Percentiles rank a stretch among this genome's conserved stretches.
Evolutionary conservation across 225 moss, liverwort and hornwort genomes (phyloP).

Genomic region (Pseudisothecium myosuroides): DNA sequence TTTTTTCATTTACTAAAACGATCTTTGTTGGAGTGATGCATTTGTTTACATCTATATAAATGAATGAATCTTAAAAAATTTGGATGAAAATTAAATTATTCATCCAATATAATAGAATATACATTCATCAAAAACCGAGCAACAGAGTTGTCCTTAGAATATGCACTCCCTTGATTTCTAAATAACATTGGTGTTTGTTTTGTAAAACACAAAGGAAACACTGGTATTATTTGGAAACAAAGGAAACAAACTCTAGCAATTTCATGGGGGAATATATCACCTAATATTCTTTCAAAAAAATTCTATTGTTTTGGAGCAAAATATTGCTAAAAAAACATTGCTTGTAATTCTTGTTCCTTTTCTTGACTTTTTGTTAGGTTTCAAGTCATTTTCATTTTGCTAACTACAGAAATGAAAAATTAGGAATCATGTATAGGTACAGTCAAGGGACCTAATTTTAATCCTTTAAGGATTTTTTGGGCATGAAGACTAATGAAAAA

Average conservation of each 20-base stretch:
- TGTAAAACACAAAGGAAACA: too few species aligned
- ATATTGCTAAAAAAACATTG: not conserved
- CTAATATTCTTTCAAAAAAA: not conserved
- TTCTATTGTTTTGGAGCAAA: rapidly evolving
- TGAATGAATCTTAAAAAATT: not conserved
- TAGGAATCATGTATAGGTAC: not conserved
- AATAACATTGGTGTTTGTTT: too few species aligned
- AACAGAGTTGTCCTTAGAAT: not conserved
- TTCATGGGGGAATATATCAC: not conserved
- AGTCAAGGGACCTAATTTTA: not conserved
- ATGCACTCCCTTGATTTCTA: too few species aligned
- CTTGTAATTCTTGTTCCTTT: rapidly evolving
- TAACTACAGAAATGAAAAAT: rapidly evolving
- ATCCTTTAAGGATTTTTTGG: not conserved
- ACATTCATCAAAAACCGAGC: not conserved
- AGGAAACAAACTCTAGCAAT: too few species aligned
- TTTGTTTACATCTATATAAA: not conserved
- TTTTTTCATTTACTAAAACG: too few species aligned
- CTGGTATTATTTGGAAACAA: too few species aligned
- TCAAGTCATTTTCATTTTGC: not conserved
- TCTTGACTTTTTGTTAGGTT: rapidly evolving
- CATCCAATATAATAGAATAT: rapidly evolving
- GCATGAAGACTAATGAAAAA: not conserved
- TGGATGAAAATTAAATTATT: not conserved
- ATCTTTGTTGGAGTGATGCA: too few species aligned